These are phyloP conservation scores for Colletotrichum phormii DNA, from an alignment of 2,329 filamentous ascomycete species.

Conservation along the genomic window DNA sequence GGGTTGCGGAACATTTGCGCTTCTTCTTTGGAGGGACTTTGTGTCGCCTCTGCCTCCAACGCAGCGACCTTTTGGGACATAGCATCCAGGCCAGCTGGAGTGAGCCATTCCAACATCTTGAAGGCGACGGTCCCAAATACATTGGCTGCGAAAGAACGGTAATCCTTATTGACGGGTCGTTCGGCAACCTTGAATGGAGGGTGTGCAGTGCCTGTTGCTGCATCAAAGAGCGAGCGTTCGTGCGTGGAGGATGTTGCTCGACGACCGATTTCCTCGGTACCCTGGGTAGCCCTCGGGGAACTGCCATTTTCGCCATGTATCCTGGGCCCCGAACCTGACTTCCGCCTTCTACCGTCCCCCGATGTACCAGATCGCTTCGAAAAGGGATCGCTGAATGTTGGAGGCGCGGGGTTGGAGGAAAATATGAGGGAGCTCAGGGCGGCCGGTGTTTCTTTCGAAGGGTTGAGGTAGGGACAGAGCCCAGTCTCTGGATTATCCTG, in stretches of 20 bases:
- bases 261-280: slow-evolving; percentile 1
- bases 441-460: slow-evolving; percentile 56
- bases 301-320: slow-evolving; percentile 5
- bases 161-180: slow-evolving; percentile 62
- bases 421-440: slow-evolving; percentile 62
- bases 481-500: slow-evolving; percentile 80
- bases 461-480: slow-evolving; percentile 69
- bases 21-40: slow-evolving; percentile 20
- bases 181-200: slow-evolving; percentile 54
- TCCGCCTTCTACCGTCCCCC: slow-evolving; percentile 23
- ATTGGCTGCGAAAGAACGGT: slow-evolving; percentile 71
- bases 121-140: slow-evolving; percentile 74
- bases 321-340: slow-evolving; percentile 5
- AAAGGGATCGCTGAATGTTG: slow-evolving; percentile 35
- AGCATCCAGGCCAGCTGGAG: slow-evolving; percentile 64
- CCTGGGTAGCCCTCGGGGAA: not conserved
- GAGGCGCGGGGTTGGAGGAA: slow-evolving; percentile 46
- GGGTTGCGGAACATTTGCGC: slow-evolving; percentile 20
- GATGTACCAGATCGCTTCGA: slow-evolving; percentile 29
- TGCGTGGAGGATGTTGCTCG: not conserved
- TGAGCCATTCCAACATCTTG: slow-evolving; percentile 79
- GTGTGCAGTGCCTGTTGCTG: slow-evolving; percentile 31
- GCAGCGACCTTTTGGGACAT: slow-evolving; percentile 55
- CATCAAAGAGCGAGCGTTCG: slow-evolving; percentile 36
- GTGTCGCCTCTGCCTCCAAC: slow-evolving; percentile 42